Evolutionary conservation across 352 stramenopile species (phyloP).

Genomic region (Globisporangium alternatum): DNA sequence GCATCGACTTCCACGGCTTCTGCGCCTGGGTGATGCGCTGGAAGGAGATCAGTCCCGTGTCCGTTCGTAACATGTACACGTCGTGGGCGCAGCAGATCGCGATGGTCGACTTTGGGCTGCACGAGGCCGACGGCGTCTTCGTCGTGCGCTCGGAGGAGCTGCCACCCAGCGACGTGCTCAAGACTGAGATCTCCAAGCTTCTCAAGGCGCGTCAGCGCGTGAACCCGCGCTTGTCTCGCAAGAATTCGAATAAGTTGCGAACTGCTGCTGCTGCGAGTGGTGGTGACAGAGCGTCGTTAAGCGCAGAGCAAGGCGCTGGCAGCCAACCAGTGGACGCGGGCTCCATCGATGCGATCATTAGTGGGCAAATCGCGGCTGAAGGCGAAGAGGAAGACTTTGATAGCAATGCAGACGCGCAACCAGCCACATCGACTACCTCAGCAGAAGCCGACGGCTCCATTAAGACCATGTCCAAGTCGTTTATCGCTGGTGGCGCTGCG

Average conservation of each 20-base stretch:
- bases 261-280: constrained; percentile 3
- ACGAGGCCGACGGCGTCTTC: constrained; percentile 70
- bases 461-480: constrained; percentile 77
- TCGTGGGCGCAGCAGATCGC: constrained; percentile 74
- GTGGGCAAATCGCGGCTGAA: background rate
- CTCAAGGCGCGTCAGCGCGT: constrained; percentile 14
- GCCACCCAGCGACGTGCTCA: constrained; percentile 26
- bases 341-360: background rate
- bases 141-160: constrained; percentile 48
- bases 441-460: constrained; percentile 35
- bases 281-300: background rate
- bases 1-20: constrained; percentile 68
- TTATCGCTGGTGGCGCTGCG: constrained; percentile 65
- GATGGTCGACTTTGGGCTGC: constrained; percentile 67
- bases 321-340: background rate
- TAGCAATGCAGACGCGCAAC: background rate
- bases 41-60: constrained; percentile 63
- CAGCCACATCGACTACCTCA: background rate
- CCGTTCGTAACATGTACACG: constrained; percentile 71
- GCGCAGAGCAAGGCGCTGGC: background rate
- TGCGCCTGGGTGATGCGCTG: constrained; percentile 78
- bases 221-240: constrained; percentile 1
- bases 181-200: constrained; percentile 23
- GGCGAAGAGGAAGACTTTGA: background rate
- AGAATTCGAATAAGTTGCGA: background rate